Base-by-base conservation (phyloP, 208 protist species). In the Trypanosoma brucei region DNA sequence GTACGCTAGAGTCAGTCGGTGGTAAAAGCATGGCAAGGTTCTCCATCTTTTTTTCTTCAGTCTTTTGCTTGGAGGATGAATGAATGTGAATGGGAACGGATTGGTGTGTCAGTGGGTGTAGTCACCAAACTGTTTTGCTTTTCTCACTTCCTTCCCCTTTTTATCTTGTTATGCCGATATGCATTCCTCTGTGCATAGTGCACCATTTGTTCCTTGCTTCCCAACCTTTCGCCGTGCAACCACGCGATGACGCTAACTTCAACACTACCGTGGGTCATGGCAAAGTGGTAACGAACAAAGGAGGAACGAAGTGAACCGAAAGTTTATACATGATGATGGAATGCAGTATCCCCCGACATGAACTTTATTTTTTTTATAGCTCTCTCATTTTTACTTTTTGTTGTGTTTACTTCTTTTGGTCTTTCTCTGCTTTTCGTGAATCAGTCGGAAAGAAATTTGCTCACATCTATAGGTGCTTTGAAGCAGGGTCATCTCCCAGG, bases 331-430 rank as follows among this genome's bases (percentile, higher is more conserved):
- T 22, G 22, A 22, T 22, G 22, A 22, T 22, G 22, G 22, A 22
- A 22, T 22, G 22, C 22, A 22, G 22, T 22, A 22, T 22, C 22
- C 42, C 8, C 42, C 42, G 11, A 6, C 42, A 14, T 46, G 8
- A 0, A 6, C 42, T 11, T 11, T 11, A 11, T 46, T 57, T 33
- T 11, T 56, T 38, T 38, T 38, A 39, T 56, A 33, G 13, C 5
- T 38, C 13, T 38, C 6, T 38, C 35, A 62, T 49, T 76, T 59
- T 39, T 59, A 66, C 36, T 38, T 78, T 35, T 73, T 59, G 22
- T 63, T 48, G 14, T 39, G 9, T 51, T 46, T 30, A 31, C 3
- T 45, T 62, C 1, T 59, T 59, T 59, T 45, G 0, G 11, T 45
- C 33, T 49, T 45, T 55, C 45, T 59, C 22, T 14, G 7, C n/a